These are phyloP conservation scores for Saccharum spontaneum DNA, from an alignment of 176 grass and related monocot genomes.

Conservation along the genomic window DNA sequence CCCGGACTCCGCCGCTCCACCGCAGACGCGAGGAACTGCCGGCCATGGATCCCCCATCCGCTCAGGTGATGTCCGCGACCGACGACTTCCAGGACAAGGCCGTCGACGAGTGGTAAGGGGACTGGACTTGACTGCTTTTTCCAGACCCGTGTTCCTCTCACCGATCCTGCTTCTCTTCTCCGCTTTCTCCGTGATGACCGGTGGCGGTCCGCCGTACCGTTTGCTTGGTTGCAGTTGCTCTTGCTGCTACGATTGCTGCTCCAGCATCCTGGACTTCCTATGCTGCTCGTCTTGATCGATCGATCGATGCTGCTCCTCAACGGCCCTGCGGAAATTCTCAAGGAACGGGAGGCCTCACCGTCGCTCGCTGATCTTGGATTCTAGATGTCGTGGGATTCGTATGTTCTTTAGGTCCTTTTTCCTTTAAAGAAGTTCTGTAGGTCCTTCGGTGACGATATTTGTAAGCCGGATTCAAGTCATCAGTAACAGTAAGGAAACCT, in stretches of 20 bases:
- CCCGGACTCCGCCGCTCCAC: not conserved
- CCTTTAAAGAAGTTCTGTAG: no score
- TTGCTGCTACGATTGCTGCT: slow-evolving; percentile 70
- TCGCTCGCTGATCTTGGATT: not conserved
- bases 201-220: no score
- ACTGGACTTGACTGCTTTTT: not conserved
- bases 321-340: not conserved
- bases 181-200: not conserved
- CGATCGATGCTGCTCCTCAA: not conserved
- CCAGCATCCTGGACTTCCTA: slow-evolving; percentile 60
- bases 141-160: not conserved
- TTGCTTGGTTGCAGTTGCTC: slow-evolving; percentile 46
- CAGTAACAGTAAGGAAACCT: not conserved
- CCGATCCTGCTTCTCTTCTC: not conserved
- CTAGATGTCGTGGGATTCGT: not conserved
- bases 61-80: slow-evolving; percentile 45
- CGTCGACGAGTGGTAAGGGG: slow-evolving; percentile 55
- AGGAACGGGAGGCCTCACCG: not conserved
- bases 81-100: slow-evolving; percentile 56
- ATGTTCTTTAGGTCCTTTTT: not conserved
- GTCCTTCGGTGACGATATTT: not conserved
- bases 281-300: slow-evolving; percentile 56
- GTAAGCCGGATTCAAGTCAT: not conserved
- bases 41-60: slow-evolving; percentile 60
- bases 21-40: no score